Base-by-base conservation (phyloP, 495 filamentous ascomycete species). In the Hypomontagnella monticulosa region DNA sequence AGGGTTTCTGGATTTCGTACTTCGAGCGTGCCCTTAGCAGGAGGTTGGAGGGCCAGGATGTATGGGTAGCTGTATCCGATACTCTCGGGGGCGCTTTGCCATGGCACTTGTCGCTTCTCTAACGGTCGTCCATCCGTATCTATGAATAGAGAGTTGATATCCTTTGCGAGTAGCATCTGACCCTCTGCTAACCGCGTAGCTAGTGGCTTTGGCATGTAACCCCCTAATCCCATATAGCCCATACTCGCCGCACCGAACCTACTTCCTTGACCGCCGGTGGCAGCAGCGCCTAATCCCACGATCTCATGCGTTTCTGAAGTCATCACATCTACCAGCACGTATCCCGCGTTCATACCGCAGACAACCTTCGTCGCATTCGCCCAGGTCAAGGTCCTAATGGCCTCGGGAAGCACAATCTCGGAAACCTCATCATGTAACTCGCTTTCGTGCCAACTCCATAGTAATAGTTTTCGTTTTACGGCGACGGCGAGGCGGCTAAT, bases 31-130 rank as follows among this genome's bases (percentile, higher is more conserved):
- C 96, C 96, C 75, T 95, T 96, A 2, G 90, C 83, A 2, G 92
- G 85, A 20, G 90, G 80, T 71, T 96, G 94, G 3, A 99, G 81
- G 2, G 93, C 91, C 36, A 99, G 79, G 38, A 99, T 82, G 71
- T 97, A 99, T 0, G 95, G 95, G 70, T 99, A 97, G 40, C 92
- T 96, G 71, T 97, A 98, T 38, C 93, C 96, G 51, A 99, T 86
- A 43, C 89, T 85, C 61, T 96, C 93, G 1, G 95, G 96, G 0
- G 93, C 93, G 50, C 87, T 81, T 27, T 88, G 85, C 95, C 95
- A 99, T 8, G 92, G 93, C 23, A 98, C 87, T 76, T 97, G 94
- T 40, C 91, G 84, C 70, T 92, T 90, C 15, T 94, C 90, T 2
- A 96, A 72, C 0, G 93, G 83, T 57, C 91, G 93, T 1, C 93